Percentiles rank a stretch among this genome's conserved stretches.
These are phyloP conservation scores for Capsicum baccatum DNA, from an alignment of 257 asterid genomes.

Conservation along the genomic window DNA sequence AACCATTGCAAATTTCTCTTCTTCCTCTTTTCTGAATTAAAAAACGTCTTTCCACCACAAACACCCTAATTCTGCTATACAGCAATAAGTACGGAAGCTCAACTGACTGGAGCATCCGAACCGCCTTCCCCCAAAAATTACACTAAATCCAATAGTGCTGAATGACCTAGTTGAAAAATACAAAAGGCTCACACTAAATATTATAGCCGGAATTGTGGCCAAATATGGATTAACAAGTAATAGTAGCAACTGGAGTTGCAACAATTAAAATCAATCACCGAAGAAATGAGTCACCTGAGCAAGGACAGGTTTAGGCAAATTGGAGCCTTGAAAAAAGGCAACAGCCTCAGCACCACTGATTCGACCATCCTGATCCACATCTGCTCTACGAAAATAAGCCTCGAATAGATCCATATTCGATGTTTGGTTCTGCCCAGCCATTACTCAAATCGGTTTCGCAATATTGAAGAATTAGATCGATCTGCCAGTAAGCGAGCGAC, in stretches of 20 bases:
- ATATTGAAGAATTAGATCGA: conserved; percentile 32
- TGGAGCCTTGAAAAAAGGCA: conserved; percentile 74
- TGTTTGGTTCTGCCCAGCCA: conserved; percentile 32
- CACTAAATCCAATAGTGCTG: no score
- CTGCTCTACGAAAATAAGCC: conserved; percentile 81
- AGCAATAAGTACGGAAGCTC: not conserved
- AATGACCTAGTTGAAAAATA: no score
- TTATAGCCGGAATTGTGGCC: not conserved
- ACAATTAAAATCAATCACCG: not conserved
- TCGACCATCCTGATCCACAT: conserved; percentile 96
- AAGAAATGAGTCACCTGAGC: conserved; percentile 61
- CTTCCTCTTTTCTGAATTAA: not conserved
- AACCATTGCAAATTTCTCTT: not conserved
- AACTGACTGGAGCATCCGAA: not conserved
- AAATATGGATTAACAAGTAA: not conserved
- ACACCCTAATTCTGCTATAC: not conserved
- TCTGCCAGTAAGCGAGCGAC: not conserved
- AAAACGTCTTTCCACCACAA: conserved; percentile 8
- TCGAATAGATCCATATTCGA: conserved; percentile 79
- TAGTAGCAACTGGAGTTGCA: not conserved
- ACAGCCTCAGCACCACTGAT: conserved; percentile 90
- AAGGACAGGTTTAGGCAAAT: conserved; percentile 81
- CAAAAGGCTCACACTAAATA: not conserved
- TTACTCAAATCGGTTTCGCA: conserved; percentile 25
- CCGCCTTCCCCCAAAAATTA: no score